These are phyloP conservation scores for Tothia fuscella DNA, from an alignment of 2,329 filamentous ascomycete species.

Conservation along the genomic window DNA sequence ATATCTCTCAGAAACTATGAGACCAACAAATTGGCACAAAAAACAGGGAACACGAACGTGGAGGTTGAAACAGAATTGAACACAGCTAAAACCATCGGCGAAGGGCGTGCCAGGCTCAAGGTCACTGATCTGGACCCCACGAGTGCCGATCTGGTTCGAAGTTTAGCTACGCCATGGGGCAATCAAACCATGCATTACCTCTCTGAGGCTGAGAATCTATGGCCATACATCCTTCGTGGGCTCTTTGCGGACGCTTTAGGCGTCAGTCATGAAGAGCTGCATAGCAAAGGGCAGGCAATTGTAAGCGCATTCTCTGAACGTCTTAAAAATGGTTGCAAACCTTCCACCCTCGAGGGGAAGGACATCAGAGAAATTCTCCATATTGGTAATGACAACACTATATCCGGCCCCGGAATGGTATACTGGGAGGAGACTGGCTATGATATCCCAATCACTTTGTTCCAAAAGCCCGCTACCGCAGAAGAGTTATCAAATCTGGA, in stretches of 20 bases:
- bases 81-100: too few species aligned
- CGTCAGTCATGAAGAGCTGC: neutral
- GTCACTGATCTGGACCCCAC: neutral
- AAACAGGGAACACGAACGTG: neutral
- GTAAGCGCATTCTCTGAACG: neutral
- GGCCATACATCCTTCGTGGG: neutral
- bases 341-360: neutral
- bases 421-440: neutral
- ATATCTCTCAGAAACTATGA: neutral
- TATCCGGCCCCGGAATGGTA: neutral
- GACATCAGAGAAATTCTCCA: neutral
- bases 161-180: neutral
- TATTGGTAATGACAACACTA: neutral
- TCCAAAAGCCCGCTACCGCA: conserved; percentile 11
- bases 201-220: neutral
- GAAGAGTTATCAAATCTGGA: conserved; percentile 11
- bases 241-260: neutral
- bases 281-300: neutral
- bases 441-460: conserved; percentile 11
- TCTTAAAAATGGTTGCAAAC: neutral
- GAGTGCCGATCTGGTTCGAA: neutral
- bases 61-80: neutral
- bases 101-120: too few species aligned
- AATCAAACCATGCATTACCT: neutral
- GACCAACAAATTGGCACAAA: neutral